Evolutionary conservation across 148 eudicot genomes (phyloP).

Genomic region (Cornus florida): DNA sequence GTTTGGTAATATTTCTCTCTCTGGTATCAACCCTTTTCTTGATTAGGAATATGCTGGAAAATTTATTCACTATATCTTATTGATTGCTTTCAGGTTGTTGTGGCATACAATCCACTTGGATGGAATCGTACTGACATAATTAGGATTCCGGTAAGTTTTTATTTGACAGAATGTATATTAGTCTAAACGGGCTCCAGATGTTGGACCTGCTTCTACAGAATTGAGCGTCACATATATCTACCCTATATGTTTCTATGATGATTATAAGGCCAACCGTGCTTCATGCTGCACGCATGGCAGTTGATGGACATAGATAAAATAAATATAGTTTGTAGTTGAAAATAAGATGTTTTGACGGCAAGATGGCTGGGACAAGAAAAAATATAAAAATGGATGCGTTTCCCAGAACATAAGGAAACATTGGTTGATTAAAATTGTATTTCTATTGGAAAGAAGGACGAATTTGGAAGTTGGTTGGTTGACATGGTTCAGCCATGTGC

Average conservation of each 20-base stretch:
- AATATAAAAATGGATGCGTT: neutral
- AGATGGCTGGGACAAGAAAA: neutral
- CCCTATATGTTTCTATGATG: neutral
- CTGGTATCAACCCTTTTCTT: neutral
- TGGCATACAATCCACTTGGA: slow-evolving; percentile 87
- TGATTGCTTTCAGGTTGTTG: slow-evolving; percentile 59
- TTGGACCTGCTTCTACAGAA: slow-evolving; percentile 10
- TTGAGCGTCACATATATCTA: neutral
- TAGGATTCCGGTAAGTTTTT: slow-evolving; percentile 67
- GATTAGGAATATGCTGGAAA: slow-evolving; percentile 8
- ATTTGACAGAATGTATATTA: neutral
- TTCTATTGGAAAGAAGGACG: neutral
- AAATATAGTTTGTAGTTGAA: neutral
- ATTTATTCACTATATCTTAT: neutral
- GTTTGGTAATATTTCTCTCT: slow-evolving; percentile 55
- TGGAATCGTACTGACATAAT: slow-evolving; percentile 75
- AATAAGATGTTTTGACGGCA: neutral
- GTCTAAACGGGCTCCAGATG: neutral
- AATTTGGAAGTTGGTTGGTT: neutral
- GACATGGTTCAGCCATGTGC: neutral
- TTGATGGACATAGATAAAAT: neutral
- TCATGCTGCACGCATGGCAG: neutral
- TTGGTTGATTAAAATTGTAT: neutral
- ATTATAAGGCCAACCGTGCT: neutral
- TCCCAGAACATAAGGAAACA: neutral